A percentile compares a stretch with the other conserved stretches of the same genome.
These are phyloP conservation scores for Takashimella tepidaria DNA, from an alignment of 1,284 basidiomycete genomes.

Conservation along the genomic window DNA sequence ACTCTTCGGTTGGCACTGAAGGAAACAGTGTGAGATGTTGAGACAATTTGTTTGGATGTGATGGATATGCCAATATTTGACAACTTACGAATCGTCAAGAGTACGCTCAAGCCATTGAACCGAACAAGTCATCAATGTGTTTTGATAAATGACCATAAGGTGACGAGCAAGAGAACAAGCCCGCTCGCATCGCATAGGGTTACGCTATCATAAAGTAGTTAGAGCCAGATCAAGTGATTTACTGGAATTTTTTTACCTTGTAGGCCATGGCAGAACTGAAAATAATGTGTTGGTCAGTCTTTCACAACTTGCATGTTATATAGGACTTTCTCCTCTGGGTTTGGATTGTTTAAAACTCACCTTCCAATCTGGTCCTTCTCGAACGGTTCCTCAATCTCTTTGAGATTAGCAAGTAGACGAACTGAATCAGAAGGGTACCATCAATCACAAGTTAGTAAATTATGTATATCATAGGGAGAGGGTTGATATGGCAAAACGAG, in stretches of 20 bases:
- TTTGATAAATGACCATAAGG: constrained; percentile 87
- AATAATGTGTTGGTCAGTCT: no score
- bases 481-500: no score
- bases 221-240: background rate
- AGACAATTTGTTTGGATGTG: no score
- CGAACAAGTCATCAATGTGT: constrained; percentile 83
- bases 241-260: constrained; percentile 54
- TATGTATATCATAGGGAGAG: no score
- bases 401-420: constrained; percentile 83
- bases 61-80: no score
- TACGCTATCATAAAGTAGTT: no score
- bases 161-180: constrained; percentile 92
- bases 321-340: no score
- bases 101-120: constrained; percentile 98
- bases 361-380: constrained; percentile 97
- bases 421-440: no score
- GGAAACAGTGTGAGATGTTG: background rate
- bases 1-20: constrained; percentile 88
- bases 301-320: no score
- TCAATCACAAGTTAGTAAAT: no score
- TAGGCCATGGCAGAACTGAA: constrained; percentile 93
- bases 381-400: constrained; percentile 99
- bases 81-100: constrained; percentile 73
- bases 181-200: constrained; percentile 98
- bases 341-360: constrained; percentile 11